These are phyloP conservation scores for Eucalyptus sp. DNA, from an alignment of 345 rosid genomes.

Conservation along the genomic window DNA sequence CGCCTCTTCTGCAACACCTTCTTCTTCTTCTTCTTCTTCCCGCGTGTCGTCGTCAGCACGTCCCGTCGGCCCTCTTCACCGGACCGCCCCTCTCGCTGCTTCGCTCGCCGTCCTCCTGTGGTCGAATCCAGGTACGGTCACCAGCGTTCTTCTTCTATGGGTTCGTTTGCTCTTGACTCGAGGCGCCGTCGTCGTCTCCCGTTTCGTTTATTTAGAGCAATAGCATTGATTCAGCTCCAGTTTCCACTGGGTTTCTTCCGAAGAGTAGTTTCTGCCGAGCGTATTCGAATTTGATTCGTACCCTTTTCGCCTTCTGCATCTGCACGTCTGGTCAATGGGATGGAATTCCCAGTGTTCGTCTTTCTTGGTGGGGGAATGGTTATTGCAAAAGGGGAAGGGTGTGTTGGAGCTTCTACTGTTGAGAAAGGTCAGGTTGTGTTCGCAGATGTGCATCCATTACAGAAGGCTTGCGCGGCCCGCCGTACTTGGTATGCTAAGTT, in stretches of 20 bases:
- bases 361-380: not conserved
- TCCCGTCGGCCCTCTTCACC: not conserved
- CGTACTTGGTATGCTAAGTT: not conserved
- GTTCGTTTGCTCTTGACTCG: not conserved
- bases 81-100: slow-evolving; percentile 54
- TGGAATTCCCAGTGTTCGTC: not conserved
- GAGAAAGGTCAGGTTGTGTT: not conserved
- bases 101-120: slow-evolving; percentile 60
- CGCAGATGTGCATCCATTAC: not conserved
- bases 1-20: not conserved
- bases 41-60: not conserved
- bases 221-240: not conserved
- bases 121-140: slow-evolving; percentile 42
- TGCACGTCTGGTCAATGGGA: not conserved
- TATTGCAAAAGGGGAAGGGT: not conserved
- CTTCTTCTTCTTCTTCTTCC: slow-evolving; percentile 3
- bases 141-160: not conserved
- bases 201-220: not conserved
- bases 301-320: not conserved
- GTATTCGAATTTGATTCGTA: not conserved
- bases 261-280: not conserved
- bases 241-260: not conserved
- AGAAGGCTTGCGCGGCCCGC: too few species aligned
- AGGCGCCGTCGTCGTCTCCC: not conserved
- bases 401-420: not conserved